Evolutionary conservation across 495 filamentous ascomycete genomes (phyloP).

Genomic region (Friedmanniomyces simplex): DNA sequence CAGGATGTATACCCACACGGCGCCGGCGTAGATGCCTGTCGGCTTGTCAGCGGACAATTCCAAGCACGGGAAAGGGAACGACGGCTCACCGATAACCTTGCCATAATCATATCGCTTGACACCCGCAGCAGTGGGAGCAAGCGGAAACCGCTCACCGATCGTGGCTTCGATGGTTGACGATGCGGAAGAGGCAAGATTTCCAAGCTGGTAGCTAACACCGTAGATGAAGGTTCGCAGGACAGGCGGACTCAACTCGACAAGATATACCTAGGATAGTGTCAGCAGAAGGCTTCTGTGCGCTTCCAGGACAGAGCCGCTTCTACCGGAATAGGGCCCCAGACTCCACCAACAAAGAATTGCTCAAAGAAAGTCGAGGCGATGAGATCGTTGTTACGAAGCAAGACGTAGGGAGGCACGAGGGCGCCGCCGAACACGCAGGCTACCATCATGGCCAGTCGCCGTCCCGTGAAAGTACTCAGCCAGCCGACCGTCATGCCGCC

Average conservation of each 20-base stretch:
- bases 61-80: background rate
- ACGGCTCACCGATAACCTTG: background rate
- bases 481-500: conserved; percentile 32
- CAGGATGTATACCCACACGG: conserved; percentile 30
- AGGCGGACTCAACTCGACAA: conserved; percentile 30
- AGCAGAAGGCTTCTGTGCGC: background rate
- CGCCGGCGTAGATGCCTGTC: conserved; percentile 26
- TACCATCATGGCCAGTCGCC: conserved; percentile 32
- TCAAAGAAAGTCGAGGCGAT: conserved; percentile 32
- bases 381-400: conserved; percentile 26
- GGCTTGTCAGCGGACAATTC: no score
- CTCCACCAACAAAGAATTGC: conserved; percentile 32
- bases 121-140: conserved; percentile 21
- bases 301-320: background rate
- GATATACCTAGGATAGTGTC: conserved; percentile 23
- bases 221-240: conserved; percentile 30
- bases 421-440: conserved; percentile 30
- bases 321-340: conserved; percentile 28
- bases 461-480: conserved; percentile 31
- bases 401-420: conserved; percentile 29
- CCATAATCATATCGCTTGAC: conserved; percentile 29
- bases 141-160: conserved; percentile 32
- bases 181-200: conserved; percentile 32
- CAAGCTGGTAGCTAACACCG: conserved; percentile 34
- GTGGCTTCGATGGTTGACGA: conserved; percentile 33